Evolutionary conservation across 768 basidiomycete genomes (phyloP), one percentile per base, ranked within the genome.

Genomic region (Nidula microcarpa): DNA sequence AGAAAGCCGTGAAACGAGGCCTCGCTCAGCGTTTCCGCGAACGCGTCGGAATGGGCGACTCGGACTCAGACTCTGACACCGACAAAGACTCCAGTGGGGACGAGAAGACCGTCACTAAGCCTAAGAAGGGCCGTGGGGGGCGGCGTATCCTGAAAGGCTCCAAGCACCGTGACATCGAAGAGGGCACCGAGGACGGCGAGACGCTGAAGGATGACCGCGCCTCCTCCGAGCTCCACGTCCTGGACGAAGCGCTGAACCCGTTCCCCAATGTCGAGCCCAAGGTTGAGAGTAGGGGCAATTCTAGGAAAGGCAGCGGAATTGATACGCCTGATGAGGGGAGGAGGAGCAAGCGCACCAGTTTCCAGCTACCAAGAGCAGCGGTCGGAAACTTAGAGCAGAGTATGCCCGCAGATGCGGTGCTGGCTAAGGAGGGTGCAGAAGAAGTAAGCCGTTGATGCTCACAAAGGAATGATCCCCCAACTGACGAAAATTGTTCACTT

Each of bases 351-450:
- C 55, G 61, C 32, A 62, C 69, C 1, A 69, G 69, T 49, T 74
- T 77, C 54, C 70, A 74, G 54, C 51, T 78, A n/a, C 73, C 75
- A 6, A 72, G 66, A 51, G 65, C 71, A 3, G 67, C 71, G 18
- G 62, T 69, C n/a, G 71, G 68, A 4, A 72, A 69, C 49, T 68
- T 84, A 49, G 92, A 93, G 67, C 92, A 94, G 66, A 87, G 78
- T 61, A 91, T 92, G 83, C 92, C 92, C 44, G 89, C 91, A 37
- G 92, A 94, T 70, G 92, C 92, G 13, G 86, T 93, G 51, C 69
- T 94, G 54, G 79, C 83, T 2, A 85, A 89, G 62, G 80, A 83
- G 56, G 80, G 80, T 47, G 91, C 88, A 34, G 83, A 86, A n/a
- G 84, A 88, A 73, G 88, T 88, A 47, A 54, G 76, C 65, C 14